Evolutionary conservation across 208 protist species (phyloP), one percentile per base, ranked within the genome.

Genomic region (Herpetomonas muscarum): DNA sequence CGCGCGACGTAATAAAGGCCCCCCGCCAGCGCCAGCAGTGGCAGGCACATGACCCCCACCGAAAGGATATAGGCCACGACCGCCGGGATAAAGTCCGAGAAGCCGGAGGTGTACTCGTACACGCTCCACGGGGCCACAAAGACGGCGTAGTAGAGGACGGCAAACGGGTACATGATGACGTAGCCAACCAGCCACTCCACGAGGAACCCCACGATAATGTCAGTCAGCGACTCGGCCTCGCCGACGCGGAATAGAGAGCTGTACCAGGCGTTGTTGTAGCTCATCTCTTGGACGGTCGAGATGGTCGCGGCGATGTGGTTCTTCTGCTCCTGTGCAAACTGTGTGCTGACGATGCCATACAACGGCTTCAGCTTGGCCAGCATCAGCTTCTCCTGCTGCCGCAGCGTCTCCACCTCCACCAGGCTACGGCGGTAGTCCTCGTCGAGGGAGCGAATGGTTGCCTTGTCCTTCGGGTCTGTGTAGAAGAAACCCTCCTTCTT

Each of bases 211-310:
- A 89, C 58, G 59, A 93, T 70, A 37, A 96, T 17, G 61, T 96
- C 90, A 0, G 76, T 75, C 45, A 96, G 60, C 9, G 74, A 81
- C 58, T 92, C 81, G 4, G 79, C 82, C 25, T 89, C 63, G 30
- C 74, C 68, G 3, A 87, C 47, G 28, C 63, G 66, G 60, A 92
- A 90, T 0, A 96, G 60, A 0, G 82, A 85, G 29, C 60, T 74
- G 53, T 87, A 96, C 78, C 79, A 92, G 26, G 87, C 90, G 37
- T 92, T 85, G 58, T 93, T 73, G 66, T 92, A 96, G 64, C 73
- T 85, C 5, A 75, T 64, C 12, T 77, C 41, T 70, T 92, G 70
- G 29, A 93, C 76, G 15, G 63, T 60, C 24, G 54, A 61, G 41
- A 96, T 74, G 24, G 82, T 74, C 21, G 61, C 31, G 0, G 69